Conservation (phyloP, 2,329 filamentous ascomycete genomes). For the Trichophyton benhamiae region DNA sequence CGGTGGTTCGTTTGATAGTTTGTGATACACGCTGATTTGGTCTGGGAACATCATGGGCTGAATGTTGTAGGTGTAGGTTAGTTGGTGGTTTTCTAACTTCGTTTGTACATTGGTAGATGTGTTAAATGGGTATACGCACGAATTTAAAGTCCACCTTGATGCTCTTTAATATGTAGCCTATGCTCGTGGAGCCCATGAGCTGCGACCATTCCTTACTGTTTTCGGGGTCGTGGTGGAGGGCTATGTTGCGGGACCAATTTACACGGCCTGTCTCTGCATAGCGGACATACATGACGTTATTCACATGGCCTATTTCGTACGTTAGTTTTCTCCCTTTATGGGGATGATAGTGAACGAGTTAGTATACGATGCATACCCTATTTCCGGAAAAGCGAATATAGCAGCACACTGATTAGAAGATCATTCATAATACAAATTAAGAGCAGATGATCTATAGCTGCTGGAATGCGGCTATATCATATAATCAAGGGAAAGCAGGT, state of each 20-base stretch:
- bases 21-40: conserved; percentile 71
- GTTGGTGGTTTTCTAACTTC: background rate
- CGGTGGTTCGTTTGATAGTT: conserved; percentile 36
- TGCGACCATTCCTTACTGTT: conserved; percentile 55
- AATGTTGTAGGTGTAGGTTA: background rate
- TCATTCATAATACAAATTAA: background rate
- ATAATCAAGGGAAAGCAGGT: background rate
- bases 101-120: background rate
- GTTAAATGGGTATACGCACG: conserved; percentile 40
- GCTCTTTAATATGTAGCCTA: conserved; percentile 66
- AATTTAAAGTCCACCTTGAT: conserved; percentile 82
- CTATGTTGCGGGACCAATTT: conserved; percentile 65
- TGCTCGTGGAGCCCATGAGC: conserved; percentile 52
- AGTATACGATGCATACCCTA: background rate
- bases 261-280: conserved; percentile 73
- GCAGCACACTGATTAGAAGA: background rate
- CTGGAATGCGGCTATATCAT: background rate
- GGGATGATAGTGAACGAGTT: background rate
- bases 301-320: conserved; percentile 56
- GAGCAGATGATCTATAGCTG: background rate
- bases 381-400: background rate
- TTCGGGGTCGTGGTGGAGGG: conserved; percentile 46
- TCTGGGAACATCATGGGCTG: conserved; percentile 78
- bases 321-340: background rate
- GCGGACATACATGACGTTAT: conserved; percentile 72